Base-by-base conservation (phyloP, 306 rosid species). In the Quercus cerris region DNA sequence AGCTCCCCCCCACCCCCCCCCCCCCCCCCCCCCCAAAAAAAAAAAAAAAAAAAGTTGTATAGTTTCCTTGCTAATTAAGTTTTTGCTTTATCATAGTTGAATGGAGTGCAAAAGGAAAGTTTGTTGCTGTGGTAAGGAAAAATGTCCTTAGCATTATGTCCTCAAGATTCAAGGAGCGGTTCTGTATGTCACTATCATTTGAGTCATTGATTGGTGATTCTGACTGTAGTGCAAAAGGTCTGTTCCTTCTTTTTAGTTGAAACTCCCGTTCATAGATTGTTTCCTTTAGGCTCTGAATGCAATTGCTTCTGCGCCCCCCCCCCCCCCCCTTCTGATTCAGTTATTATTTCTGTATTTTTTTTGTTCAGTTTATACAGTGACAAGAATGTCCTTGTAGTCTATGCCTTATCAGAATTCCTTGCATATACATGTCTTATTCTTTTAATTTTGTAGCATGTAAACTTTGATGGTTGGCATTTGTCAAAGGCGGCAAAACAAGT, bases 111-210 rank as follows among this genome's bases (percentile, higher is more conserved):
- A 82, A 88, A 55, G 95, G 98, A 30, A 86, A 77, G 82, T 86
- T 81, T 83, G 75, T 94, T 83, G 97, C 92, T 12, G 93, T 91
- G 73, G 98, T 97, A 68, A 88, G 85, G 76, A 87, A 82, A 81
- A 86, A 81, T 71, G 85, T 75, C 75, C 84, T 94, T 46, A 86
- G 84, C 87, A 86, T 94, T 90, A 76, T 94, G 25, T 92, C 98
- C 3, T 54, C 84, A 13, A 82, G 81, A 74, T 94, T 94, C 82
- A 85, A 86, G 77, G 94, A 90, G 83, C 82, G 61, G 83, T 83
- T 84, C 49, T 81, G 88, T 51, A 76, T 94, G 82, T 56, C 84
- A 62, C 77, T 92, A 57, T 80, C 85, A 28, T 88, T 85, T 38
- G 57, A 54, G 74, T 87, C 88, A 25, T 86, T 90, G 92, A 79